Conservation (phyloP, 495 filamentous ascomycete species). For the Acidiella bohemica region DNA sequence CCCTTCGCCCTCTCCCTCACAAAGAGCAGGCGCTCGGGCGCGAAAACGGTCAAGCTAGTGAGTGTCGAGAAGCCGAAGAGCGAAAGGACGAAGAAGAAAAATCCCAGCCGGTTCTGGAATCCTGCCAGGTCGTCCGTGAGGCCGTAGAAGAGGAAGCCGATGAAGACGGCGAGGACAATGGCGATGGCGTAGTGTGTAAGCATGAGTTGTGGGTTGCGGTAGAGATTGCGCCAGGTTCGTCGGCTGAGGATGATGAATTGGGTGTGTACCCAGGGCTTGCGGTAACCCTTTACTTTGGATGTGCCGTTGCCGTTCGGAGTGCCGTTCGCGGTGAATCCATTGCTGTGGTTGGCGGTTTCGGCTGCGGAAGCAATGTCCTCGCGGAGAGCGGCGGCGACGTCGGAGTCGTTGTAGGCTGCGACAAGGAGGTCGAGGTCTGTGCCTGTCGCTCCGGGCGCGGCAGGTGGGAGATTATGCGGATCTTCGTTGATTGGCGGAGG, state of each 20-base stretch:
- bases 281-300: constrained; percentile 61
- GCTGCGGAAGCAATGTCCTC: constrained; percentile 67
- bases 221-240: constrained; percentile 93
- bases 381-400: constrained; percentile 61
- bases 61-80: constrained; percentile 95
- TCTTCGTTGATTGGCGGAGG: constrained; percentile 54
- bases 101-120: constrained; percentile 95
- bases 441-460: constrained; percentile 42
- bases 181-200: constrained; percentile 98
- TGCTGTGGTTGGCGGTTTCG: constrained; percentile 44
- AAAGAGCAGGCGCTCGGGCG: constrained; percentile 80
- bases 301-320: constrained; percentile 32
- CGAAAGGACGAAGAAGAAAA: constrained; percentile 95
- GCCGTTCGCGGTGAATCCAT: constrained; percentile 51
- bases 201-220: constrained; percentile 97
- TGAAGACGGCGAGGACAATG: constrained; percentile 84
- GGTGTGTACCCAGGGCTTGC: constrained; percentile 57
- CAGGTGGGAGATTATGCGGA: constrained; percentile 62
- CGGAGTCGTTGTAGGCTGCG: constrained; percentile 56
- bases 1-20: constrained; percentile 91
- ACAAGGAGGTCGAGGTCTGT: constrained; percentile 80
- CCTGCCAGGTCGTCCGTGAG: constrained; percentile 89
- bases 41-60: constrained; percentile 87
- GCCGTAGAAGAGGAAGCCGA: constrained; percentile 92
- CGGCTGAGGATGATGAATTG: constrained; percentile 84